These are phyloP conservation scores for Trypanosoma platydactyli DNA, from an alignment of 208 protist genomes.

Conservation along the genomic window DNA sequence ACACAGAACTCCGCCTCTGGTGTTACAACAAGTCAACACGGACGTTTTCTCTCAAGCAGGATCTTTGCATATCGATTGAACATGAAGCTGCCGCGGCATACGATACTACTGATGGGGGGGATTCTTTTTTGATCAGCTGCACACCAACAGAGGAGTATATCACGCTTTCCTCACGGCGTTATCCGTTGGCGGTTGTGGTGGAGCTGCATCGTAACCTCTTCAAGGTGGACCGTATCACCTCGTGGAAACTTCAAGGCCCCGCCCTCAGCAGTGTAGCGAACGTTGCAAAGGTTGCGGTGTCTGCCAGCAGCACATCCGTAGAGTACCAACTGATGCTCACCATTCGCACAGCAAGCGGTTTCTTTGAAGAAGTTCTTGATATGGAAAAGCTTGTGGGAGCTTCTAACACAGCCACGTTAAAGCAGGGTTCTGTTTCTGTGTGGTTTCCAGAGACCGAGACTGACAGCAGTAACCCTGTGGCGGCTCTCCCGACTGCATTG, in stretches of 20 bases:
- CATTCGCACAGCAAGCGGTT: conserved; percentile 64
- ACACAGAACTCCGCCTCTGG: conserved; percentile 87
- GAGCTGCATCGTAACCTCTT: conserved; percentile 77
- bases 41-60: conserved; percentile 81
- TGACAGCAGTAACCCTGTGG: conserved; percentile 5
- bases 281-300: conserved; percentile 77
- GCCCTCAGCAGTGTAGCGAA: conserved; percentile 64
- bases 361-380: conserved; percentile 74
- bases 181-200: conserved; percentile 69
- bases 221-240: conserved; percentile 79
- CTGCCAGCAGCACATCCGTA: conserved; percentile 57
- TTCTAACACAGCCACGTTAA: conserved; percentile 47
- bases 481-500: conserved; percentile 32
- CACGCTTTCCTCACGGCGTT: conserved; percentile 64
- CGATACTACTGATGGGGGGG: background rate
- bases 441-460: conserved; percentile 63
- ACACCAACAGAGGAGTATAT: conserved; percentile 89
- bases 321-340: conserved; percentile 81
- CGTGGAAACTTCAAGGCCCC: conserved; percentile 68
- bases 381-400: conserved; percentile 70
- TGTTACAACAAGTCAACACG: conserved; percentile 61
- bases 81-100: conserved; percentile 25
- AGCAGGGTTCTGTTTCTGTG: conserved; percentile 39
- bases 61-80: conserved; percentile 65
- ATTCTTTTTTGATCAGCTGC: conserved; percentile 65